Conservation (phyloP, 2,329 filamentous ascomycete species). For the Cercospora nicotianae region DNA sequence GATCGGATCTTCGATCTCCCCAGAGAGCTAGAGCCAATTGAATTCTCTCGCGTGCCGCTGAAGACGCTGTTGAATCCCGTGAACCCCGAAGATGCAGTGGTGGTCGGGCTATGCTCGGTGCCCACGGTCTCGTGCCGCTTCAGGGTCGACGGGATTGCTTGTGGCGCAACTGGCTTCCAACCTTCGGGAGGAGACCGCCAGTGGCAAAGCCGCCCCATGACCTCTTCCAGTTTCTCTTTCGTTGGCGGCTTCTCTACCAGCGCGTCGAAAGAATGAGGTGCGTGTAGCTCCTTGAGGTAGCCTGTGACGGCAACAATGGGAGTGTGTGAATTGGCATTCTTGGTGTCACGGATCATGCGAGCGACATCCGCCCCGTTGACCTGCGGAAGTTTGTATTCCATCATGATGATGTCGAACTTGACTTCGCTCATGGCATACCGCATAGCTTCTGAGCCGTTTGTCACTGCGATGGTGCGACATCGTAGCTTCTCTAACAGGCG, state of each 20-base stretch:
- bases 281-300: conserved; percentile 95
- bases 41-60: conserved; percentile 65
- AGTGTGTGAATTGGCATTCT: conserved; percentile 90
- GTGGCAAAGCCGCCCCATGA: conserved; percentile 81
- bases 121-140: conserved; percentile 61
- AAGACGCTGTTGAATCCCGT: conserved; percentile 61
- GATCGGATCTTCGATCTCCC: conserved; percentile 76
- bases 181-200: conserved; percentile 80
- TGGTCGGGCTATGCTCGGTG: conserved; percentile 79
- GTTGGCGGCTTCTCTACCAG: conserved; percentile 97
- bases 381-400: conserved; percentile 92
- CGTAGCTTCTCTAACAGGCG: conserved; percentile 91
- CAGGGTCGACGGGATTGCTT: conserved; percentile 61
- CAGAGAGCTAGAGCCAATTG: conserved; percentile 85
- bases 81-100: conserved; percentile 71
- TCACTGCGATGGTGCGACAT: conserved; percentile 88
- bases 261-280: conserved; percentile 92
- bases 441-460: conserved; percentile 87
- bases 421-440: conserved; percentile 94
- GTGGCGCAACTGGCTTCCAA: conserved; percentile 45
- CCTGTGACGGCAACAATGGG: conserved; percentile 96
- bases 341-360: conserved; percentile 95
- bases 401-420: conserved; percentile 98
- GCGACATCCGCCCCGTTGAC: conserved; percentile 95
- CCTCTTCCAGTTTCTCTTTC: conserved; percentile 83